phyloP scores from a whole-genome alignment of 495 filamentous ascomycete genomes.

The Penicillium flavigenum region DNA sequence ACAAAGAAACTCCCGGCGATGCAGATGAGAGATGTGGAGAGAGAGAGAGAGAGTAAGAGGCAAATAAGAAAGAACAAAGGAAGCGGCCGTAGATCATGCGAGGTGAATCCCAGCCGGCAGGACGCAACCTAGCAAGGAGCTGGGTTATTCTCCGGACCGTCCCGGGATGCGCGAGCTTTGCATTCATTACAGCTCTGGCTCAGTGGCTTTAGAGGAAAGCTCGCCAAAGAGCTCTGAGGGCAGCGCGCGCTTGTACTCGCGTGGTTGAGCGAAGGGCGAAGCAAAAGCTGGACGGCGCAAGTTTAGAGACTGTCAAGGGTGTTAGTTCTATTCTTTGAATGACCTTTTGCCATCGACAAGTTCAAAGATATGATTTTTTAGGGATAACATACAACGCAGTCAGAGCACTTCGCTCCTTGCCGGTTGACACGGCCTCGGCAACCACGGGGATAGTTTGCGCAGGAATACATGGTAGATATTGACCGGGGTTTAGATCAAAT shows the following conservation, averaged over 20 bases:
- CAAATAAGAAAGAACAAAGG: conserved; percentile 8
- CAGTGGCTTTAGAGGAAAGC: conserved; percentile 28
- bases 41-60: conserved; percentile 7
- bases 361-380: background rate
- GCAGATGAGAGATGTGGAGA: conserved; percentile 27
- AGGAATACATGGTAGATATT: conserved; percentile 45
- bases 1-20: conserved; percentile 40
- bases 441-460: conserved; percentile 51
- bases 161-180: background rate
- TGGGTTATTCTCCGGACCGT: conserved; percentile 13
- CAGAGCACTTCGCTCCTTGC: conserved; percentile 45
- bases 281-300: conserved; percentile 44
- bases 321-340: conserved; percentile 18
- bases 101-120: conserved; percentile 27
- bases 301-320: conserved; percentile 34
- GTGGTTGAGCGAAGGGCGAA: conserved; percentile 46
- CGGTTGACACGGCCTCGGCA: conserved; percentile 51
- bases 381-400: conserved; percentile 45
- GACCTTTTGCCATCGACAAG: background rate
- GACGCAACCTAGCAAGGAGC: conserved; percentile 12
- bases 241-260: conserved; percentile 43
- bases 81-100: conserved; percentile 2
- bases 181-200: conserved; percentile 25
- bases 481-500: background rate
- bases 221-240: conserved; percentile 42